phyloP scores from a whole-genome alignment of 2,329 filamentous ascomycete species.

The Hymenoscyphus repandus region DNA sequence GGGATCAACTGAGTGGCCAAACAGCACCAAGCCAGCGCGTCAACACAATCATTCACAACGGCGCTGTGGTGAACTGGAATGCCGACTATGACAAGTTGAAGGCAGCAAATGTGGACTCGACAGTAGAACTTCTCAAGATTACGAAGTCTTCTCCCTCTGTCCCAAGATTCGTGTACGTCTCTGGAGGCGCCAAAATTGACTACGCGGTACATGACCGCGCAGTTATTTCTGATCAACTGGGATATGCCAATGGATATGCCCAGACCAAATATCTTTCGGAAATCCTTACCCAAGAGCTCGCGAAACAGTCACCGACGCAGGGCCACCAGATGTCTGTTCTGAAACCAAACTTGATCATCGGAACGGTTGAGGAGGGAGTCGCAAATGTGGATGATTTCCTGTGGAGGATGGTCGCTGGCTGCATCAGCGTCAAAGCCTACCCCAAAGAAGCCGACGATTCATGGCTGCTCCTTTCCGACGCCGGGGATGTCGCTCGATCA shows the following conservation, averaged over 20 bases:
- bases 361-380: conserved; percentile 18
- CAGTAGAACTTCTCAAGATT: conserved; percentile 19
- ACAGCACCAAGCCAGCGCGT: conserved; percentile 36
- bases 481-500: conserved; percentile 11
- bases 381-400: conserved; percentile 26
- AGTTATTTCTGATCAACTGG: background rate
- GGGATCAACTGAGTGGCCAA: conserved; percentile 54
- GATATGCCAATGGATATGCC: conserved; percentile 51
- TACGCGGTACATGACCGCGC: too few relatives aligned
- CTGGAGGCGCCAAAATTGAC: conserved; percentile 20
- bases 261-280: conserved; percentile 76
- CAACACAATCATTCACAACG: conserved; percentile 75
- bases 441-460: conserved; percentile 6
- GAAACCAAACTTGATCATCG: conserved; percentile 24
- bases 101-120: conserved; percentile 65
- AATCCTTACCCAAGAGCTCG: conserved; percentile 45
- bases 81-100: conserved; percentile 65
- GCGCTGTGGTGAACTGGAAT: conserved; percentile 75
- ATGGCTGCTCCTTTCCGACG: conserved; percentile 21
- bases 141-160: background rate
- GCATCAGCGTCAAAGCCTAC: conserved; percentile 17
- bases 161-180: conserved; percentile 24
- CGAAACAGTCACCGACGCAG: background rate
- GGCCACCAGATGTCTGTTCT: conserved; percentile 13
- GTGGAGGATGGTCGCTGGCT: conserved; percentile 21